Conservation (phyloP, 108 stramenopile genomes). For the Schizochytrium sp. region DNA sequence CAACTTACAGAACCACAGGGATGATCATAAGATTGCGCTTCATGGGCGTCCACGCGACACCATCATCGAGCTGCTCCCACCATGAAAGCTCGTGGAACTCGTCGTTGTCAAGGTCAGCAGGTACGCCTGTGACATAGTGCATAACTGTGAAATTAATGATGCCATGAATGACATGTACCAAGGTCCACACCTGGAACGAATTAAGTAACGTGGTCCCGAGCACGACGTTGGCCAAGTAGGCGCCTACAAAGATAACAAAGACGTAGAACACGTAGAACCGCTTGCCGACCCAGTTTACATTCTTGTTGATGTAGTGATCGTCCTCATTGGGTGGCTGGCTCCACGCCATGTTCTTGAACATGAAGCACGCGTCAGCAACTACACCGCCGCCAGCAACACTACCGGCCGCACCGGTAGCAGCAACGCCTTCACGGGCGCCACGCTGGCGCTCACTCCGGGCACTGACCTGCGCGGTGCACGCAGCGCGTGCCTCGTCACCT, state of each 20-base stretch:
- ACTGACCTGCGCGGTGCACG: too few species aligned
- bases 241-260: not conserved
- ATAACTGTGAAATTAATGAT: conserved; percentile 10
- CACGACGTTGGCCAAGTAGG: not conserved
- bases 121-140: conserved; percentile 17
- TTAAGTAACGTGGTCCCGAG: not conserved
- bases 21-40: conserved; percentile 12
- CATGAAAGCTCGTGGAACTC: conserved; percentile 14
- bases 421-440: too few species aligned
- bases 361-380: not conserved
- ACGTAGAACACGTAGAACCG: conserved; percentile 13
- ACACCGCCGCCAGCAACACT: too few species aligned
- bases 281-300: conserved; percentile 10
- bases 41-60: conserved; percentile 5
- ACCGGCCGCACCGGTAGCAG: too few species aligned
- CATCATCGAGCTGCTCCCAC: conserved; percentile 12
- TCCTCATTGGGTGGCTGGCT: not conserved
- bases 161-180: not conserved
- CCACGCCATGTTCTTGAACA: not conserved
- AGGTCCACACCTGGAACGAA: not conserved
- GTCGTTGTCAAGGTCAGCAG: conserved; percentile 9
- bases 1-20: conserved; percentile 7
- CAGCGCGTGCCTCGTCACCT: too few species aligned
- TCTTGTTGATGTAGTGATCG: conserved; percentile 16
- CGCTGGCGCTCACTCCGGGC: too few species aligned